phyloP scores from a whole-genome alignment of 2,329 filamentous ascomycete species.

The Diplocarpon mali region DNA sequence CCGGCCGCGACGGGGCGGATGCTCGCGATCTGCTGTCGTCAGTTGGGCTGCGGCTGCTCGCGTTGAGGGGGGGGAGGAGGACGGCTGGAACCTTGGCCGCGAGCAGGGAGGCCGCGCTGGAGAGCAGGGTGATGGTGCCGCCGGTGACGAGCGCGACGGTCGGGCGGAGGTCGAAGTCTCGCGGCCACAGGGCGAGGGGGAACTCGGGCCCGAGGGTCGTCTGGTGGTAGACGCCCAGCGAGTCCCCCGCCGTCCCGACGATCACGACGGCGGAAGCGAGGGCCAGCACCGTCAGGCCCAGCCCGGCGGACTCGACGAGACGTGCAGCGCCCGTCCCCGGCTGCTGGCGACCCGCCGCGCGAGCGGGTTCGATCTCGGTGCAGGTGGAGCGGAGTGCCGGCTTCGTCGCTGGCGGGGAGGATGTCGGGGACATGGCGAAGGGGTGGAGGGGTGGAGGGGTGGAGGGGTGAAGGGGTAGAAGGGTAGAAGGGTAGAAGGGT shows the following conservation, averaged over 20 bases:
- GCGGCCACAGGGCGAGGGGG: constrained; percentile 46
- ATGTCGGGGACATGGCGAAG: constrained; percentile 6
- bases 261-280: constrained; percentile 41
- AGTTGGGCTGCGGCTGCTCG: background rate
- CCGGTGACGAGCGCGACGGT: constrained; percentile 43
- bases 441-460: background rate
- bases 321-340: constrained; percentile 7
- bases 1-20: constrained; percentile 17
- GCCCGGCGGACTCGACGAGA: constrained; percentile 33
- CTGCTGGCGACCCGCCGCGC: background rate
- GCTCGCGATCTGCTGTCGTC: constrained; percentile 33
- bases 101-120: constrained; percentile 37
- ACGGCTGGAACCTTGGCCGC: constrained; percentile 40
- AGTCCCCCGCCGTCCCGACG: constrained; percentile 43
- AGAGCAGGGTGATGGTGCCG: constrained; percentile 37
- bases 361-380: constrained; percentile 17
- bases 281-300: constrained; percentile 38
- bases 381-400: constrained; percentile 12
- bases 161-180: constrained; percentile 44
- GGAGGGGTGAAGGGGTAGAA: constrained; percentile 6
- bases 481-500: constrained; percentile 1
- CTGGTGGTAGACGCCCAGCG: constrained; percentile 42
- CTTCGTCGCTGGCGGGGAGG: constrained; percentile 11
- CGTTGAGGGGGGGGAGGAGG: constrained; percentile 25
- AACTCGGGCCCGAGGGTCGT: constrained; percentile 39